These are phyloP conservation scores for Astrocystis sublimbata DNA, from an alignment of 495 filamentous ascomycete species.

Conservation along the genomic window DNA sequence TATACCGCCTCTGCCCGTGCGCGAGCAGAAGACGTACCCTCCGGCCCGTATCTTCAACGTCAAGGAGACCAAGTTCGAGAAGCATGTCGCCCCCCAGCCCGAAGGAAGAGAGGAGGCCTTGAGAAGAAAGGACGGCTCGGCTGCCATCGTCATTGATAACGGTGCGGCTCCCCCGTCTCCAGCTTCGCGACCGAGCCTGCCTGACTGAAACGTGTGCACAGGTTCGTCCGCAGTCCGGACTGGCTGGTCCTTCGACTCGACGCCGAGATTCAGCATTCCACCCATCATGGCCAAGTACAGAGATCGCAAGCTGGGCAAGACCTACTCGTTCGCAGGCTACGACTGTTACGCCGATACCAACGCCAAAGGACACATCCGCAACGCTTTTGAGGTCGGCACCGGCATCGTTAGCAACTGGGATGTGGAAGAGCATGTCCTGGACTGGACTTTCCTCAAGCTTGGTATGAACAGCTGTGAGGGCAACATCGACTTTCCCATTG, in stretches of 20 bases:
- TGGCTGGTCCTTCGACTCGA: constrained; percentile 88
- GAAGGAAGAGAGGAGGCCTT: constrained; percentile 67
- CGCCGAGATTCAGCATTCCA: constrained; percentile 75
- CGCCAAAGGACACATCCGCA: constrained; percentile 82
- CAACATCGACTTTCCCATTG: constrained; percentile 76
- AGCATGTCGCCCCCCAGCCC: constrained; percentile 64
- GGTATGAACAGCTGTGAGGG: constrained; percentile 76
- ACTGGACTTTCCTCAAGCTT: constrained; percentile 90
- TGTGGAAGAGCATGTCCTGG: constrained; percentile 87
- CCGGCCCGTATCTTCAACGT: constrained; percentile 51
- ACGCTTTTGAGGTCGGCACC: constrained; percentile 85
- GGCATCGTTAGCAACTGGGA: constrained; percentile 97
- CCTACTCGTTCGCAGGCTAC: constrained; percentile 84
- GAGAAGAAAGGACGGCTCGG: constrained; percentile 42
- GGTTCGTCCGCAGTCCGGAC: constrained; percentile 87
- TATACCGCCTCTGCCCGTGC: constrained; percentile 31
- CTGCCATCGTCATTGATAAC: constrained; percentile 97
- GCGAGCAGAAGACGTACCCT: constrained; percentile 43
- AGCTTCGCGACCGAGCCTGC: constrained; percentile 10
- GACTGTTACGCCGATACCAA: constrained; percentile 94
- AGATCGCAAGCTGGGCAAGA: constrained; percentile 86
- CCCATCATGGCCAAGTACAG: constrained; percentile 92
- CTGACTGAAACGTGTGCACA: constrained; percentile 38
- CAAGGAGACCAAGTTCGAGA: constrained; percentile 77
- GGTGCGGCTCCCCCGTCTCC: constrained; percentile 51